Conservation (phyloP, 2,329 filamentous ascomycete genomes). For the Endothia cerciana region DNA sequence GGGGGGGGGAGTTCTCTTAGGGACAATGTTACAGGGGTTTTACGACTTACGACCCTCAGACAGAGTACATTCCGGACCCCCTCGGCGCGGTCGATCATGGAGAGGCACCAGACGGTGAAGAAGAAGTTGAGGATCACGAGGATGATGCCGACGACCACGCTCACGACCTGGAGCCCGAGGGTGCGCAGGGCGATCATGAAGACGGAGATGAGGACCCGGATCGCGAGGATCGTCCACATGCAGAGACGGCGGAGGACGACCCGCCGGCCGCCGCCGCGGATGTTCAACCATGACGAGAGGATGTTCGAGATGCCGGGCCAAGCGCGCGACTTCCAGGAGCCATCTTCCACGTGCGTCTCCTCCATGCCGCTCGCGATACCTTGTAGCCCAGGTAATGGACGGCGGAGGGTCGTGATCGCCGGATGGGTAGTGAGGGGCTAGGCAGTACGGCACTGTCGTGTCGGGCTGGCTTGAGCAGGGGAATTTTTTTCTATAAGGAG, state of each 20-base stretch:
- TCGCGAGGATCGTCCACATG: slow-evolving; percentile 22
- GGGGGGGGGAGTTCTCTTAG: background rate
- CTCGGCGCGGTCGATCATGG: slow-evolving; percentile 23
- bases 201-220: slow-evolving; percentile 15
- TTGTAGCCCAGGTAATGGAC: background rate
- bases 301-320: slow-evolving; percentile 16
- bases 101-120: slow-evolving; percentile 23
- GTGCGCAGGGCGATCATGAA: slow-evolving; percentile 3
- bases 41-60: slow-evolving; percentile 5
- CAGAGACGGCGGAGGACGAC: slow-evolving; percentile 9
- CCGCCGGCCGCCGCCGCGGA: slow-evolving; percentile 1
- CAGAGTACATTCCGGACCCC: slow-evolving; percentile 8
- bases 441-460: background rate
- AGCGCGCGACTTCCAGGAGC: slow-evolving; percentile 22
- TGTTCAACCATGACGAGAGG: slow-evolving; percentile 6
- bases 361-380: background rate
- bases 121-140: slow-evolving; percentile 14
- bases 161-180: slow-evolving; percentile 10
- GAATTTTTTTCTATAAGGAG: no score
- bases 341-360: background rate
- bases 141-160: slow-evolving; percentile 11
- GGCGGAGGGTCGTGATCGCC: background rate
- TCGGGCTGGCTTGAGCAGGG: background rate
- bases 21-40: background rate
- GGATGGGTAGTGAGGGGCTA: background rate